Evolutionary conservation across 2,329 filamentous ascomycete species (phyloP), one percentile per base, ranked within the genome.

Genomic region (Aspergillus ochraceoroseus): DNA sequence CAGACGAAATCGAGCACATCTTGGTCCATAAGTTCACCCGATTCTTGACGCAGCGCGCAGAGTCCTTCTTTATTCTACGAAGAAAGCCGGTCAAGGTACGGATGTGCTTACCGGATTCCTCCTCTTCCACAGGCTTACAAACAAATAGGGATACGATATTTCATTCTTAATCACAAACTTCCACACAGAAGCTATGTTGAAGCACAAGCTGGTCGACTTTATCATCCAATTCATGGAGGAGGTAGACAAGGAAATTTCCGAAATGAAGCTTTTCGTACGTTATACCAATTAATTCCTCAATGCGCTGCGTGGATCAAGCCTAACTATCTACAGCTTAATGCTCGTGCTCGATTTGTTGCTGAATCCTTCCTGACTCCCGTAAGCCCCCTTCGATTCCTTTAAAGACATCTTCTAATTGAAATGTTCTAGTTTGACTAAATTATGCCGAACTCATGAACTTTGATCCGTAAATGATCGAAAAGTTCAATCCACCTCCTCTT

Each of bases 141-240:
- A n/a, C n/a, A 22, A 45, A 83, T 49, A 90, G 87, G 92, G 90
- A 55, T 98, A 98, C 66, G 92, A 98, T 58, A 98, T 98, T 56
- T 95, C 89, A 5, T 98, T 98, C 74, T 67, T 98, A 61, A 94
- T 98, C 62, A 98, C 92, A 32, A 98, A 98, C 70, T 94, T 92
- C 74, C 92, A 98, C 60, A 96, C 92, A 3, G 92, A 96, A 67
- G 86, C 94, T 64, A 95, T 98, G 88, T 68, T 96, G 63, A 96
- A 96, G 75, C 90, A 98, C 66, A 96, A 98, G 74, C 76, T 98
- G 55, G 94, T 98, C 22, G 92, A 98, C 66, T 98, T 98, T 61
- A 94, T 98, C 55, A 95, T 98, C 52, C 83, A 96, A 61, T 98
- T 98, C 61, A 96, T 98, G 90, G 90, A 98, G 68, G 92, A 98